phyloP scores from a whole-genome alignment of 2,329 filamentous ascomycete genomes.

The Alternaria arborescens region DNA sequence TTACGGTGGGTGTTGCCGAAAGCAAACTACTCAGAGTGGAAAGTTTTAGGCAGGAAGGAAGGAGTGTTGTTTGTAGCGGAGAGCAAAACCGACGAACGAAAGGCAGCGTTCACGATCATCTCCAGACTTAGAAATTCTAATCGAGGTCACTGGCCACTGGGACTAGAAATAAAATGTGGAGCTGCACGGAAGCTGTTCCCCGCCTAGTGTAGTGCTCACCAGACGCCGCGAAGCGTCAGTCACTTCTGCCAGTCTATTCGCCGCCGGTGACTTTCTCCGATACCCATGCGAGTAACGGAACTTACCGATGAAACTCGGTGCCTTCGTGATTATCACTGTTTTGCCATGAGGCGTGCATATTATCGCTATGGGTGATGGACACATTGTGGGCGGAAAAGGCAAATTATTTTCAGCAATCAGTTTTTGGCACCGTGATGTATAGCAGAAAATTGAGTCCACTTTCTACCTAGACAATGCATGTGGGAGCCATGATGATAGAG shows the following conservation, averaged over 20 bases:
- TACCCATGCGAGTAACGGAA: neutral
- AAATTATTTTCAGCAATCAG: neutral
- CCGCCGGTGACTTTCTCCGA: neutral
- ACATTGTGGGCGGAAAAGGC: neutral
- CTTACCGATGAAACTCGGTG: neutral
- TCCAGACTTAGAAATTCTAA: neutral
- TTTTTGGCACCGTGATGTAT: neutral
- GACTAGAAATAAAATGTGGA: neutral
- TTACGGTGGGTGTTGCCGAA: neutral
- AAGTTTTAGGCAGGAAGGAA: neutral
- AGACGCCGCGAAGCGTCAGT: neutral
- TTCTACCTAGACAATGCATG: neutral
- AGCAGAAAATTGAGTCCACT: neutral
- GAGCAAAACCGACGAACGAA: neutral
- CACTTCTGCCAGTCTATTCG: neutral
- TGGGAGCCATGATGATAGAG: too few species aligned
- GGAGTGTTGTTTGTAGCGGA: neutral
- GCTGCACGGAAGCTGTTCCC: neutral
- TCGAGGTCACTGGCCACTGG: neutral
- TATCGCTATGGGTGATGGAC: neutral
- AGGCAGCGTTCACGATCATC: neutral
- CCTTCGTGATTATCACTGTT: neutral
- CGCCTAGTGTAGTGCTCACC: neutral
- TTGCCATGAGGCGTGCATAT: neutral
- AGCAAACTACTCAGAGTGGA: neutral